Evolutionary conservation across 257 asterid genomes (phyloP).

Genomic region (Nicotiana knightiana): DNA sequence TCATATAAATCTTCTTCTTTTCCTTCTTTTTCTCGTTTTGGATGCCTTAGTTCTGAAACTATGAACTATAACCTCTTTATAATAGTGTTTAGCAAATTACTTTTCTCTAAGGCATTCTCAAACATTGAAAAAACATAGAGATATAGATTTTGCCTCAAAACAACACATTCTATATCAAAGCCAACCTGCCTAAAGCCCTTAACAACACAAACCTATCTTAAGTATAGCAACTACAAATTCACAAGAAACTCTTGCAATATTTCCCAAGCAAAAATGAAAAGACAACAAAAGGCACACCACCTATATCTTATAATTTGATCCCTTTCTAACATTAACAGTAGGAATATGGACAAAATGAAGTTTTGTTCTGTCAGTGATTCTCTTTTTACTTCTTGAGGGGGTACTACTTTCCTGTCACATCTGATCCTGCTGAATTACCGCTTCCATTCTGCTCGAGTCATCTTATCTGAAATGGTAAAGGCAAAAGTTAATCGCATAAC

Average conservation of each 20-base stretch:
- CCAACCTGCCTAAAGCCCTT: background rate
- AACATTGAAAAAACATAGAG: background rate
- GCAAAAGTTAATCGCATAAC: background rate
- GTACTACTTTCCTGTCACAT: background rate
- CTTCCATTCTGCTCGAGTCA: slow-evolving; percentile 32
- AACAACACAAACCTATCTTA: background rate
- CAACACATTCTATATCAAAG: background rate
- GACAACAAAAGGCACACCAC: slow-evolving; percentile 1
- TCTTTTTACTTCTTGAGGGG: background rate
- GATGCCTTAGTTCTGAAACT: background rate
- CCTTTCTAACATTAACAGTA: background rate
- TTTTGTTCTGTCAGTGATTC: slow-evolving; percentile 10
- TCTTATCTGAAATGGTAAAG: slow-evolving; percentile 21
- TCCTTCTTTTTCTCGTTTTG: background rate
- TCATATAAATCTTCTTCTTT: background rate
- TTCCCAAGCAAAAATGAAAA: background rate
- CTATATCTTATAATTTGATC: background rate
- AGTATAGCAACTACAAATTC: background rate
- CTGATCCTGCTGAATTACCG: slow-evolving; percentile 14
- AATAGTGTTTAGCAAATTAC: background rate
- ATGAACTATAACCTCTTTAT: background rate
- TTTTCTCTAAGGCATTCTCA: background rate
- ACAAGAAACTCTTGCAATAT: background rate
- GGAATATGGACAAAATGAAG: slow-evolving; percentile 12
- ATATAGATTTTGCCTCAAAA: background rate